Evolutionary conservation across 345 rosid species (phyloP).

Genomic region (Gossypium sturtianum): DNA sequence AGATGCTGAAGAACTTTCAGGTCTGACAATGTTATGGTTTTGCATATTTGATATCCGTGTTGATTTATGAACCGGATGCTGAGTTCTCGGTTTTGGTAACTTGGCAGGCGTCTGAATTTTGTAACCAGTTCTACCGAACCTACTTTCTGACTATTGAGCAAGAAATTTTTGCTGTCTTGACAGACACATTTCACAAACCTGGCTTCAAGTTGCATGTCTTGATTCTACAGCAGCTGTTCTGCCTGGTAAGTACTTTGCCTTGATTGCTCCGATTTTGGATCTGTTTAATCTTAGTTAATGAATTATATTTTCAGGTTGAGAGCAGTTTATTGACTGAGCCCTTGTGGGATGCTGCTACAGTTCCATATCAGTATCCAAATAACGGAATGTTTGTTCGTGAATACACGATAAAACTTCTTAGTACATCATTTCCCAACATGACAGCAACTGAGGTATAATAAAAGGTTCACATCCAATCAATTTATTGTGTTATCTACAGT

Average conservation of each 20-base stretch:
- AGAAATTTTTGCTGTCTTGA: constrained; percentile 93
- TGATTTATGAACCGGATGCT: constrained; percentile 2
- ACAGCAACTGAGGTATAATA: constrained; percentile 64
- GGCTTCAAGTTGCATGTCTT: constrained; percentile 96
- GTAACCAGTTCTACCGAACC: constrained; percentile 75
- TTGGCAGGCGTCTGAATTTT: constrained; percentile 58
- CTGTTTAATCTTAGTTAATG: background rate
- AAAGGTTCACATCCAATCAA: background rate
- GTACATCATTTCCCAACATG: constrained; percentile 96
- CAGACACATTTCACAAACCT: constrained; percentile 97
- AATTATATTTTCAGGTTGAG: constrained; percentile 54
- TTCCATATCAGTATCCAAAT: constrained; percentile 66
- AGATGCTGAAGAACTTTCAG: constrained; percentile 95
- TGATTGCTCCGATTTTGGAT: background rate
- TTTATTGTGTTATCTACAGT: background rate
- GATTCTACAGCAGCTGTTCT: constrained; percentile 81
- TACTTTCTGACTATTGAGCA: constrained; percentile 76
- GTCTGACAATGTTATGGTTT: constrained; percentile 20
- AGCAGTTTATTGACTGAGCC: constrained; percentile 80
- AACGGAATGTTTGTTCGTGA: constrained; percentile 80
- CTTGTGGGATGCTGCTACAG: constrained; percentile 81
- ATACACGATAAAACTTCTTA: constrained; percentile 82
- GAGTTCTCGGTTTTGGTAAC: constrained; percentile 16
- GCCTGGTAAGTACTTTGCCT: constrained; percentile 47
- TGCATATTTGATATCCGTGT: background rate